Evolutionary conservation across 2,329 filamentous ascomycete species (phyloP).

Genomic region (Cordyceps pruinosa): DNA sequence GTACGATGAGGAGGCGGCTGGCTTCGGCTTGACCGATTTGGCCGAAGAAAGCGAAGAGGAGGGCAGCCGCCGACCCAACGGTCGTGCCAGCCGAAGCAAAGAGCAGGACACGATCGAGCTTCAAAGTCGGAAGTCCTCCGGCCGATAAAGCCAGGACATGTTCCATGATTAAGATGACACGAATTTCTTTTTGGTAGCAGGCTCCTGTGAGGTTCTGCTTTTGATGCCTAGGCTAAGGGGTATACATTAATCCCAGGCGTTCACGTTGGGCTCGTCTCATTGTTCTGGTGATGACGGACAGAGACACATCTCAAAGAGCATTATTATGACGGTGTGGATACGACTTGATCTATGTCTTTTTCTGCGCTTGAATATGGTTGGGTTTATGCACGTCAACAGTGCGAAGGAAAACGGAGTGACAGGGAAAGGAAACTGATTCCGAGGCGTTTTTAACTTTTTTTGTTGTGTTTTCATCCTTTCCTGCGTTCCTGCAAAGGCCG

Average conservation of each 20-base stretch:
- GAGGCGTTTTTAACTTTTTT: slow-evolving; percentile 1
- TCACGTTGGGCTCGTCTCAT: background rate
- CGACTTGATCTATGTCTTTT: background rate
- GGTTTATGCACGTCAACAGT: slow-evolving; percentile 1
- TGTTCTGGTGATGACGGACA: background rate
- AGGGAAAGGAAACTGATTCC: slow-evolving; percentile 5
- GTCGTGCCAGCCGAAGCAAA: slow-evolving; percentile 33
- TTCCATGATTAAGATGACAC: slow-evolving; percentile 10
- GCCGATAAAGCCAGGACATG: background rate
- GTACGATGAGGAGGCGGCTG: slow-evolving; percentile 77
- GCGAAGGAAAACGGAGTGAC: slow-evolving; percentile 6
- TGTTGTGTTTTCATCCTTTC: background rate
- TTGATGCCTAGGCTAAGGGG: background rate
- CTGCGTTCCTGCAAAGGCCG: background rate
- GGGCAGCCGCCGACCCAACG: slow-evolving; percentile 29
- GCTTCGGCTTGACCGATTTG: slow-evolving; percentile 72
- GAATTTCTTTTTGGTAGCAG: slow-evolving; percentile 11
- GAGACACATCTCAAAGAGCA: background rate
- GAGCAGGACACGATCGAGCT: slow-evolving; percentile 42
- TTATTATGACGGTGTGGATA: slow-evolving; percentile 1
- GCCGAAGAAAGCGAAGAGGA: slow-evolving; percentile 70
- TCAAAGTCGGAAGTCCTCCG: slow-evolving; percentile 39
- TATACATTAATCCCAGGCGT: background rate
- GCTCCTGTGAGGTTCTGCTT: background rate
- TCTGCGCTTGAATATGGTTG: background rate